Conservation (phyloP, 202 grass and related monocot species). For the Elaeis oleifera region DNA sequence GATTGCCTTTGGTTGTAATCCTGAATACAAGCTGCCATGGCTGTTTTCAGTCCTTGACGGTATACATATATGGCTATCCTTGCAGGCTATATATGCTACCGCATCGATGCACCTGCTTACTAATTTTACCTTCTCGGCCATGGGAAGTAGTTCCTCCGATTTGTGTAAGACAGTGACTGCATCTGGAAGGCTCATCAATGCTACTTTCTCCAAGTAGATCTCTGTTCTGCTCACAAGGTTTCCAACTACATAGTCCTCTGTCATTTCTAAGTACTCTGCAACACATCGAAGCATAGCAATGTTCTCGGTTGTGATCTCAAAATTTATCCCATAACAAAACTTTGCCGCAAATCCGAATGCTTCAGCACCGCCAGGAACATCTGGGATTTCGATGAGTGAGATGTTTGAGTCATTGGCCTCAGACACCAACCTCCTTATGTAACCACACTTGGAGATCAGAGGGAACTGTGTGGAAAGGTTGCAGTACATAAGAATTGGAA, state of each 20-base stretch:
- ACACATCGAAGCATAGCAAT: constrained; percentile 63
- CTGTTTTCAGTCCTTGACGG: constrained; percentile 6
- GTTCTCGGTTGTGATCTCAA: constrained; percentile 70
- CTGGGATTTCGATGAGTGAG: constrained; percentile 42
- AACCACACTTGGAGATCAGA: constrained; percentile 57
- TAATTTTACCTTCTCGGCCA: constrained; percentile 51
- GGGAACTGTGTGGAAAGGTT: constrained; percentile 38
- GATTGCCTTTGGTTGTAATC: constrained; percentile 29
- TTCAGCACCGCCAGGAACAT: constrained; percentile 48
- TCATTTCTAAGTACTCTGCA: constrained; percentile 83
- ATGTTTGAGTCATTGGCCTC: constrained; percentile 18
- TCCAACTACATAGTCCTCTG: constrained; percentile 37
- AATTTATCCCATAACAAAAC: constrained; percentile 71
- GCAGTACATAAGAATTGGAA: background rate
- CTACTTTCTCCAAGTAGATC: constrained; percentile 52
- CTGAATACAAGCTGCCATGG: constrained; percentile 13
- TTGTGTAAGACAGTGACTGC: constrained; percentile 58
- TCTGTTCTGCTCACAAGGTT: constrained; percentile 50
- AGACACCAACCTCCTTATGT: constrained; percentile 47
- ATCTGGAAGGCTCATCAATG: constrained; percentile 50
- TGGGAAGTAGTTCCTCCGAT: constrained; percentile 60
- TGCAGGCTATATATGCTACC: constrained; percentile 48
- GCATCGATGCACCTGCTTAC: constrained; percentile 60
- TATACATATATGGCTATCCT: constrained; percentile 25
- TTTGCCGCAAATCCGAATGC: constrained; percentile 60